A percentile compares a stretch with the other conserved stretches of the same genome.
Conservation (phyloP, 2,329 filamentous ascomycete genomes). For the Aureobasidium sp. region DNA sequence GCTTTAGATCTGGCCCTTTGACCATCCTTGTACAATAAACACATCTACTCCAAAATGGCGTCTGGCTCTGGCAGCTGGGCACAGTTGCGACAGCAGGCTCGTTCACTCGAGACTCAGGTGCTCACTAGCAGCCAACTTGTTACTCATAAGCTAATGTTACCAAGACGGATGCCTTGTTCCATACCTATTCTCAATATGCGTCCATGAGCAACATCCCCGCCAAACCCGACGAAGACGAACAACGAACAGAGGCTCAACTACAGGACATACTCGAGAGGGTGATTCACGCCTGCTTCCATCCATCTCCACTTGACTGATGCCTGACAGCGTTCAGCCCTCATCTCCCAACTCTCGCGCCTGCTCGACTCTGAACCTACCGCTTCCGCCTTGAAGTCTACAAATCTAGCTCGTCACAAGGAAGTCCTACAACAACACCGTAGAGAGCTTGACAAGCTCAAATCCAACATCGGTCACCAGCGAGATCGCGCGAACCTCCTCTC, state of each 20-base stretch:
- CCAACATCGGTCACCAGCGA: conserved; percentile 66
- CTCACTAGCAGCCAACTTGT: neutral
- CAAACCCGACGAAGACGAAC: conserved; percentile 80
- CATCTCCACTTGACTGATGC: conserved; percentile 15
- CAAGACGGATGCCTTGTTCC: conserved; percentile 76
- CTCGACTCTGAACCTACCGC: conserved; percentile 89
- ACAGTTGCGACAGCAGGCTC: conserved; percentile 85
- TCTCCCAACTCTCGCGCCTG: conserved; percentile 75
- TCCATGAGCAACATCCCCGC: conserved; percentile 68
- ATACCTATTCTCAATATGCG: conserved; percentile 85
- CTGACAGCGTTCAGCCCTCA: conserved; percentile 67
- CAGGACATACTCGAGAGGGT: conserved; percentile 80
- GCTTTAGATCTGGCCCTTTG: neutral
- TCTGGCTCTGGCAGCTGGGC: conserved; percentile 56
- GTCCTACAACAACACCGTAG: conserved; percentile 79
- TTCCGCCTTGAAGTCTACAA: conserved; percentile 94
- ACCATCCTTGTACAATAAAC: neutral
- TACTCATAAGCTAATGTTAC: neutral
- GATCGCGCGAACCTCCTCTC: conserved; percentile 83
- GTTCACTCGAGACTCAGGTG: conserved; percentile 85
- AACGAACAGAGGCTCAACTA: conserved; percentile 68
- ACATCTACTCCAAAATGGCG: neutral
- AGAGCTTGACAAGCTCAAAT: conserved; percentile 68
- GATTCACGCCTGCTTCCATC: conserved; percentile 19
- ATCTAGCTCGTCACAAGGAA: conserved; percentile 83